Conservation (phyloP, 352 stramenopile genomes). For the Hyaloperonospora arabidopsidis region DNA sequence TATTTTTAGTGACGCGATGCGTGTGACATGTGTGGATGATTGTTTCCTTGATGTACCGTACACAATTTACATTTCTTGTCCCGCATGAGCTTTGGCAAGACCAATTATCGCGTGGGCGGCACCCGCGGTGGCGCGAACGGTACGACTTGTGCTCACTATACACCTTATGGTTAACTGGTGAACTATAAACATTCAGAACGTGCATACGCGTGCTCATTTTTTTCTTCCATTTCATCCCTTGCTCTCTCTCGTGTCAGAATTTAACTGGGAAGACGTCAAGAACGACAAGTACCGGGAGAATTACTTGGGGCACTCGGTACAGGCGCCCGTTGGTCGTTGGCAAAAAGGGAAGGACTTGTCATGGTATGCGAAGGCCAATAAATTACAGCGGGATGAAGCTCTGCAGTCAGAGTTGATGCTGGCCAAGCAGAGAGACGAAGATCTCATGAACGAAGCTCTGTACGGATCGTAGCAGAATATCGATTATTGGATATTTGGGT, state of each 20-base stretch:
- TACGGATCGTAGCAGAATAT: constrained; percentile 19
- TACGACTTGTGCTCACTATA: constrained; percentile 21
- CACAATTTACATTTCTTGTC: constrained; percentile 5
- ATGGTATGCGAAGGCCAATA: constrained; percentile 83
- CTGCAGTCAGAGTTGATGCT: constrained; percentile 57
- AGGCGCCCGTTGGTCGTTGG: constrained; percentile 84
- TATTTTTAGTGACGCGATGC: constrained; percentile 3
- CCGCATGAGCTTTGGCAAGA: constrained; percentile 80
- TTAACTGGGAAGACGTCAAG: constrained; percentile 92
- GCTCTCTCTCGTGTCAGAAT: constrained; percentile 37
- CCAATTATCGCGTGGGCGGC: constrained; percentile 80
- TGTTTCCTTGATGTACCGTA: constrained; percentile 1
- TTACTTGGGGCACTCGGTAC: constrained; percentile 84
- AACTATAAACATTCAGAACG: too few species aligned
- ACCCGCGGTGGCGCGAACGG: constrained; percentile 81
- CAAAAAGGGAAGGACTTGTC: constrained; percentile 84
- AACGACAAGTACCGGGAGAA: constrained; percentile 90
- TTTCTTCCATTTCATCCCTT: too few species aligned
- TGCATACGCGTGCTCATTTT: too few species aligned
- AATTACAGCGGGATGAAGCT: constrained; percentile 40
- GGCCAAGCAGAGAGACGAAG: constrained; percentile 79
- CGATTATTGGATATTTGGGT: background rate
- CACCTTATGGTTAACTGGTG: too few species aligned
- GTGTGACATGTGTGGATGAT: background rate
- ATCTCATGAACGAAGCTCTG: constrained; percentile 87